phyloP scores from a whole-genome alignment of 2,329 filamentous ascomycete genomes.

The Colletotrichum phormii region DNA sequence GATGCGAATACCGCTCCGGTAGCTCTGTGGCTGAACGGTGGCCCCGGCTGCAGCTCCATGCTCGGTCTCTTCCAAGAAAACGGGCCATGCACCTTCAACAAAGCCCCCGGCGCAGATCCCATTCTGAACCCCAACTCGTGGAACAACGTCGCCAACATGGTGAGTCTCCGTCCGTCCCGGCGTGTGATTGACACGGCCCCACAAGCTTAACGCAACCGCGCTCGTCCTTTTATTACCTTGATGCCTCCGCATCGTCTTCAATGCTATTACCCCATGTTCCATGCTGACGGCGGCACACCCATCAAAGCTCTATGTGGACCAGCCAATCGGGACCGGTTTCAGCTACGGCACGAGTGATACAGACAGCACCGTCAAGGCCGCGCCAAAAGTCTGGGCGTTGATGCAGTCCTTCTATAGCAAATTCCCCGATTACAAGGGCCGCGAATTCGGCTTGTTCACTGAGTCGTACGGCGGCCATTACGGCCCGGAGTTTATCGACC shows the following conservation, averaged over 20 bases:
- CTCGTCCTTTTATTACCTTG: slow-evolving; percentile 49
- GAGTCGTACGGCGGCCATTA: slow-evolving; percentile 70
- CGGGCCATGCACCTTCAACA: slow-evolving; percentile 57
- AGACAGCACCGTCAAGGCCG: slow-evolving; percentile 57
- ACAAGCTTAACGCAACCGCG: background rate
- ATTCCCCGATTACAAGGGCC: slow-evolving; percentile 71
- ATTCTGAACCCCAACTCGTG: slow-evolving; percentile 56
- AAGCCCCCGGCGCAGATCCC: slow-evolving; percentile 47
- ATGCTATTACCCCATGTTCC: background rate
- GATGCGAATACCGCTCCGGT: slow-evolving; percentile 46
- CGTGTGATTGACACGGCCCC: background rate
- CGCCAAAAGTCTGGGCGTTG: slow-evolving; percentile 66
- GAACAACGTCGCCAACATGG: slow-evolving; percentile 57
- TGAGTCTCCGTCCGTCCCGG: background rate
- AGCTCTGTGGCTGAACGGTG: slow-evolving; percentile 52
- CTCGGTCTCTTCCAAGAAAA: slow-evolving; percentile 56
- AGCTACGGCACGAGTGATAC: slow-evolving; percentile 43
- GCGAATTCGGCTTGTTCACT: slow-evolving; percentile 66
- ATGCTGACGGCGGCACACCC: slow-evolving; percentile 12
- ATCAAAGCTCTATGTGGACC: slow-evolving; percentile 37
- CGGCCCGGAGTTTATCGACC: slow-evolving; percentile 65
- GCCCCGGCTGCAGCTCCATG: slow-evolving; percentile 53
- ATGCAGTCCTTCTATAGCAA: slow-evolving; percentile 71
- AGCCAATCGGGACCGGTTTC: slow-evolving; percentile 47
- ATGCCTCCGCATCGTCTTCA: slow-evolving; percentile 29